These are phyloP conservation scores for Acmispon strigosus DNA, from an alignment of 306 rosid species.

Conservation along the genomic window DNA sequence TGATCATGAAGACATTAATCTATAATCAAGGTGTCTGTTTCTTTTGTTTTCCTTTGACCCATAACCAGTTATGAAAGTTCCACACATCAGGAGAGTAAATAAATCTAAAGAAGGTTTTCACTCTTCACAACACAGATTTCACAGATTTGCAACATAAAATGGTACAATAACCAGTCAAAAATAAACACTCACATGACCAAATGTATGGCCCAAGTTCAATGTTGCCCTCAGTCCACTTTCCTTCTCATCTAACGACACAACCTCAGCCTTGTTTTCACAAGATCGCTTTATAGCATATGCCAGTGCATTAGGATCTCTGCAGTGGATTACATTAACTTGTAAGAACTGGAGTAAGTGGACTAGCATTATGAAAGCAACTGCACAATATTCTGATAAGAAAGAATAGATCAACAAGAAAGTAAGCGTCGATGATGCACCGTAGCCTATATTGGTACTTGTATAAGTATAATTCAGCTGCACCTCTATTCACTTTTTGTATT, in stretches of 20 bases:
- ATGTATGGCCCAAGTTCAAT: slow-evolving; percentile 94
- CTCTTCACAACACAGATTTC: background rate
- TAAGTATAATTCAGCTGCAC: background rate
- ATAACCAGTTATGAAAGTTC: background rate
- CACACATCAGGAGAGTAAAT: background rate
- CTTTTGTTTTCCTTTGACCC: too few species aligned
- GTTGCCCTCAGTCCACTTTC: slow-evolving; percentile 97
- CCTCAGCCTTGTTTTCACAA: slow-evolving; percentile 93
- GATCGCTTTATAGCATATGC: slow-evolving; percentile 94
- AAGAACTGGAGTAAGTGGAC: background rate
- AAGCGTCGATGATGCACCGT: background rate
- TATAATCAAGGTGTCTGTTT: background rate
- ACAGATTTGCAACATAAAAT: slow-evolving; percentile 10
- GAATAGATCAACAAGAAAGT: background rate
- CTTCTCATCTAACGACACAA: slow-evolving; percentile 89
- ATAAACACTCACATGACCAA: slow-evolving; percentile 74
- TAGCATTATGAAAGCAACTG: background rate
- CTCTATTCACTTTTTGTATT: background rate
- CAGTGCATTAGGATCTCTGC: slow-evolving; percentile 75
- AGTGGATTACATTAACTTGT: slow-evolving; percentile 19
- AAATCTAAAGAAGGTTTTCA: background rate
- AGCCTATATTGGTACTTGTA: background rate
- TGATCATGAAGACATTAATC: background rate
- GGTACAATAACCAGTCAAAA: slow-evolving; percentile 12
- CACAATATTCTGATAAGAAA: slow-evolving; percentile 1